Conservation (phyloP, 225 moss, liverwort and hornwort genomes). For the Polytrichum commune region DNA sequence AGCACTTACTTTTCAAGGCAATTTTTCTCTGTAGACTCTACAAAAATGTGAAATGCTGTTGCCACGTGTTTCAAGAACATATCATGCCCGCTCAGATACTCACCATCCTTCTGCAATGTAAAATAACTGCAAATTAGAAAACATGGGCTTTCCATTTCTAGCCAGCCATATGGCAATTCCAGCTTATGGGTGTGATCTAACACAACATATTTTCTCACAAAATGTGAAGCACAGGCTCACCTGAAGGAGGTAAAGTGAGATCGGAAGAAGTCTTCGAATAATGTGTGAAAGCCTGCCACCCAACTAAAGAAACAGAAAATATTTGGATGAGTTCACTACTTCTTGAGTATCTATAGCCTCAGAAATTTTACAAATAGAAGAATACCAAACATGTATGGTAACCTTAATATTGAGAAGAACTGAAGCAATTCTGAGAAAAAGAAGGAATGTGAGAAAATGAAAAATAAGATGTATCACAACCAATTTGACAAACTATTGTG, state of each 20-base stretch:
- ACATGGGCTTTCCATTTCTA: no score
- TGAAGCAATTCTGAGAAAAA: no score
- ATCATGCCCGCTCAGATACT: constrained; percentile 92
- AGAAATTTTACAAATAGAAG: constrained; percentile 1
- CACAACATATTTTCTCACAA: background rate
- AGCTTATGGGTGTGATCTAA: background rate
- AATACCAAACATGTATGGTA: background rate
- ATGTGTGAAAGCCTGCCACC: constrained; percentile 93
- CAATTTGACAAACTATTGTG: no score
- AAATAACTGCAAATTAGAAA: constrained; percentile 1
- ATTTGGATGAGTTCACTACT: no score
- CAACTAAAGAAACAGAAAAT: constrained; percentile 45
- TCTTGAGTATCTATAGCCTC: background rate
- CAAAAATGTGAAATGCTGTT: constrained; percentile 92
- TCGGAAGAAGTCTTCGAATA: constrained; percentile 85
- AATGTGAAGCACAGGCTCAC: constrained; percentile 25
- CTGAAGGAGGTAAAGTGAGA: constrained; percentile 93
- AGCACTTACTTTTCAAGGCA: constrained; percentile 91
- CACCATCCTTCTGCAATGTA: constrained; percentile 78
- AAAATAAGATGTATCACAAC: no score
- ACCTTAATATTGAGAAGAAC: constrained; percentile 3
- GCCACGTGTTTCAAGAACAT: constrained; percentile 95
- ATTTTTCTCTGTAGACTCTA: constrained; percentile 81
- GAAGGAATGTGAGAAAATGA: no score
- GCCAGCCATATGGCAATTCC: background rate